Evolutionary conservation across 768 basidiomycete species (phyloP).

Genomic region (Suillus decipiens): DNA sequence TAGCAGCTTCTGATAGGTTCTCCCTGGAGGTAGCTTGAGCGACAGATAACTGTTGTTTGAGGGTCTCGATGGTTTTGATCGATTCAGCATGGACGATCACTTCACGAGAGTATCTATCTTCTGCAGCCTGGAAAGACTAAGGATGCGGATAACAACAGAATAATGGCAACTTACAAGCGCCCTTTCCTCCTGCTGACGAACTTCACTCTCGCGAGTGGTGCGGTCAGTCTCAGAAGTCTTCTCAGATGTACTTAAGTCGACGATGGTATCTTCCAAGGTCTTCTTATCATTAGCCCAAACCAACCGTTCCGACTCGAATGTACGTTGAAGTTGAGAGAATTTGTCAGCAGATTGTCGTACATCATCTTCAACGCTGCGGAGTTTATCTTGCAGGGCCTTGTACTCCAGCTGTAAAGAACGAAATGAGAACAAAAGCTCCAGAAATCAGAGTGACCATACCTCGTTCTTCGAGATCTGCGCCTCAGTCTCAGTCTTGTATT

Average conservation of each 20-base stretch:
- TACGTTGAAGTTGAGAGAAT: constrained; percentile 59
- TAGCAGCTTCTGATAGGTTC: constrained; percentile 62
- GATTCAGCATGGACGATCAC: constrained; percentile 85
- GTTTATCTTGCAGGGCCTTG: constrained; percentile 61
- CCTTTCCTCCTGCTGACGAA: constrained; percentile 68
- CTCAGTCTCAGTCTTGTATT: constrained; percentile 75
- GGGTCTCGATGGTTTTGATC: constrained; percentile 66
- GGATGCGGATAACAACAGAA: background rate
- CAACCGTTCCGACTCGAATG: constrained; percentile 66
- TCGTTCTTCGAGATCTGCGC: constrained; percentile 66
- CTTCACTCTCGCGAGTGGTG: constrained; percentile 59
- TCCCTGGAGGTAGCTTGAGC: constrained; percentile 59
- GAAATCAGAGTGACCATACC: constrained; percentile 42
- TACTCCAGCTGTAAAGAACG: constrained; percentile 54
- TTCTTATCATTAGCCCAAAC: constrained; percentile 81
- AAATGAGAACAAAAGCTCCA: background rate
- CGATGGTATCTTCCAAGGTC: constrained; percentile 78
- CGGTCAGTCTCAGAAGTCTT: constrained; percentile 66
- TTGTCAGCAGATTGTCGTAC: constrained; percentile 48
- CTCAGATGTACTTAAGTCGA: constrained; percentile 77
- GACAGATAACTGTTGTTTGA: constrained; percentile 62
- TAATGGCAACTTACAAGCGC: constrained; percentile 50
- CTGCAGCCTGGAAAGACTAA: constrained; percentile 53
- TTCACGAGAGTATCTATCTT: constrained; percentile 79
- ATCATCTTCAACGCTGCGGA: constrained; percentile 56